Evolutionary conservation across 108 stramenopile species (phyloP), one percentile per base, ranked within the genome.

Genomic region (Chaetoceros tenuissimus): DNA sequence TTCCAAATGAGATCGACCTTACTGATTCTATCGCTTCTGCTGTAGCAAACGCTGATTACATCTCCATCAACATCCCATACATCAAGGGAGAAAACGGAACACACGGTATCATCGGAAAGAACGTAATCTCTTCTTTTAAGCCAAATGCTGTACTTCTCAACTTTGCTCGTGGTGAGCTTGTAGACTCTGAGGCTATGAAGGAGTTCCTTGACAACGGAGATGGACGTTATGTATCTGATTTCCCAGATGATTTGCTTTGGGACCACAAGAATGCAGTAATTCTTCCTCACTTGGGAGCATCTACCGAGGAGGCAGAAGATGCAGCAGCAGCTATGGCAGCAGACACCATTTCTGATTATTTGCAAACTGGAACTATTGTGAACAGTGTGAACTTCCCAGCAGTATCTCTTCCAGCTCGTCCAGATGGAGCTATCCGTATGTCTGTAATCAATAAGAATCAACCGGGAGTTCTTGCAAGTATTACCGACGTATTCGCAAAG

Each of bases 121-220:
- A 71, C 21, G 54, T 78, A 18, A 62, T 92, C 45, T 53, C 53
- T 28, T 60, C 71, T 57, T 71, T 74, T 65, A 87, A 88, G 67
- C 71, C 68, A 10, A 77, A 82, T 62, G 84, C 82, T 24, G 71
- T 73, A n/a, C 57, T 92, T 27, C 44, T 92, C 43, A 92, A 92
- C 76, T 92, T 84, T 77, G 86, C 90, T 22, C 82, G 90, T 56
- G 90, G 90, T 1, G 90, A 85, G 59, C 47, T 92, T 21, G 84
- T 92, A 1, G 81, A 92, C 61, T 79, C 80, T 17, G 68, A 51
- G 13, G 90, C 82, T 23, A 72, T 92, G 68, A 80, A 81, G 60
- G 74, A 66, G 20, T 82, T 77, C 68, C 52, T 85, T 43, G 82
- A 92, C 48, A 67, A 74, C 23, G 63, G 62, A 16, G 69, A 68